Percentiles rank a stretch among this genome's conserved stretches.
phyloP scores from a whole-genome alignment of 148 eudicot species.

The Linanthus parryae region DNA sequence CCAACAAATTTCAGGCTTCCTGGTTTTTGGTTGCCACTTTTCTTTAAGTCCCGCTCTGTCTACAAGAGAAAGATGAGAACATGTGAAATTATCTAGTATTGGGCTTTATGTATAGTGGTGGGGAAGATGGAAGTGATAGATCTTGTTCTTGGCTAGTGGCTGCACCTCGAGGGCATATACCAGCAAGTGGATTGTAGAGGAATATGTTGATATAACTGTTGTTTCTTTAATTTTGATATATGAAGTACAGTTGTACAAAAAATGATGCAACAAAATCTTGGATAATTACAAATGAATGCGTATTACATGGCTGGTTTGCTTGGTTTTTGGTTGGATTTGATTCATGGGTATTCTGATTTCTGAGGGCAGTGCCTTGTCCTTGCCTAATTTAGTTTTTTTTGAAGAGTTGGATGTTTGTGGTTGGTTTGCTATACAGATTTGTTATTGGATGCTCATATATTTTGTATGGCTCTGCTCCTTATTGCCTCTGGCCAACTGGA shows the following conservation, averaged over 20 bases:
- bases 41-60: slow-evolving; percentile 50
- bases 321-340: slow-evolving; percentile 18
- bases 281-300: slow-evolving; percentile 27
- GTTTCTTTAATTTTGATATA: slow-evolving; percentile 22
- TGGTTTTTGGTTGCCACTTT: slow-evolving; percentile 45
- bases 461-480: too few relatives aligned
- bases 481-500: too few relatives aligned
- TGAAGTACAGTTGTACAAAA: slow-evolving; percentile 34
- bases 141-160: slow-evolving; percentile 32
- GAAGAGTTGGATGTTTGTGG: too few relatives aligned
- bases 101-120: slow-evolving; percentile 24
- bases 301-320: slow-evolving; percentile 15
- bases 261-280: slow-evolving; percentile 15
- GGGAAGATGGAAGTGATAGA: slow-evolving; percentile 27
- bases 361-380: too few relatives aligned
- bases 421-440: too few relatives aligned
- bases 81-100: slow-evolving; percentile 27
- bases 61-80: slow-evolving; percentile 52
- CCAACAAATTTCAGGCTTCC: slow-evolving; percentile 47
- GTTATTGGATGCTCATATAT: too few relatives aligned
- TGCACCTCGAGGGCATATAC: slow-evolving; percentile 31
- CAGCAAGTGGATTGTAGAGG: slow-evolving; percentile 33
- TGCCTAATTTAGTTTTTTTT: too few relatives aligned
- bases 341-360: slow-evolving; percentile 17
- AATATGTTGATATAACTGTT: slow-evolving; percentile 28